Evolutionary conservation across 2,329 filamentous ascomycete genomes (phyloP).

Genomic region (Aspergillus tubingensis): DNA sequence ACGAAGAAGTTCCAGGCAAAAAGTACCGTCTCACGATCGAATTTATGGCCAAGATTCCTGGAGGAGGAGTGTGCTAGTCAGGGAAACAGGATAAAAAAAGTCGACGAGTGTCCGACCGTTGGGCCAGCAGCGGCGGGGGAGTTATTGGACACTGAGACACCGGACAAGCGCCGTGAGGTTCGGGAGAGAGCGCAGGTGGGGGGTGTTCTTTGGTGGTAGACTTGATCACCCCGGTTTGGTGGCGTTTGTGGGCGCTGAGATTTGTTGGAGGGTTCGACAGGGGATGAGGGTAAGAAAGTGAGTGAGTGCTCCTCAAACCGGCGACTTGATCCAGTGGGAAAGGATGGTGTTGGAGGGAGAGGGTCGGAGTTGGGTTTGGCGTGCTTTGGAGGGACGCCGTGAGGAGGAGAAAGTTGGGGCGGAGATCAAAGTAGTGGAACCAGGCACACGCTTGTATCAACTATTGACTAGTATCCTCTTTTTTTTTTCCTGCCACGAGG

Average conservation of each 20-base stretch:
- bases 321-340: neutral
- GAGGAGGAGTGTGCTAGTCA: neutral
- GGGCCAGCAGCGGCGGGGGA: slow-evolving; percentile 1
- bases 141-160: slow-evolving; percentile 4
- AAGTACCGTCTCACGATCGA: neutral
- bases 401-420: neutral
- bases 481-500: no score
- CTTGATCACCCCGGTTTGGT: neutral
- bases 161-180: slow-evolving; percentile 9
- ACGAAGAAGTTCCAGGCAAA: neutral
- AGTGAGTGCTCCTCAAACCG: neutral
- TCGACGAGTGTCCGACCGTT: neutral
- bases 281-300: neutral
- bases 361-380: neutral
- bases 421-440: neutral
- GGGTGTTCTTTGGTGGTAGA: slow-evolving; percentile 6
- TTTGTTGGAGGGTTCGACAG: neutral
- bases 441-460: no score
- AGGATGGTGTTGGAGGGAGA: neutral
- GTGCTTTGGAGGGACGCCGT: neutral
- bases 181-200: slow-evolving; percentile 12
- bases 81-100: neutral
- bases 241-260: neutral
- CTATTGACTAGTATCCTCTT: no score
- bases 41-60: neutral